A percentile compares a stretch with the other conserved stretches of the same genome.
phyloP scores from a whole-genome alignment of 2,329 filamentous ascomycete species.

The Phyllosticta ampelicida region DNA sequence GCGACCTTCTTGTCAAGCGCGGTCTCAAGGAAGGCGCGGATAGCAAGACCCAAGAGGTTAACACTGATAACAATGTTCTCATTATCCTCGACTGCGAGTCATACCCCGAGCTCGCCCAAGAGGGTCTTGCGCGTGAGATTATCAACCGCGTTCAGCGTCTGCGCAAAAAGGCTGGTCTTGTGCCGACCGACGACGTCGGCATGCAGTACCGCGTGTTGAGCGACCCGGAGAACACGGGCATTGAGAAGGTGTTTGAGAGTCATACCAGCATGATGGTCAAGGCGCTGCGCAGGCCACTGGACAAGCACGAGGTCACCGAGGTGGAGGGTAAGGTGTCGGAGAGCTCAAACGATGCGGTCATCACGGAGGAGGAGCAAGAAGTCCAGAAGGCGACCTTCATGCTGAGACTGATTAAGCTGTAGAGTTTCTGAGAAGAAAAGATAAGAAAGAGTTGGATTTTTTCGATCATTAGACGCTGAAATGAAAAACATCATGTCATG shows the following conservation, averaged over 20 bases:
- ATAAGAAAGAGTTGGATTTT: not conserved
- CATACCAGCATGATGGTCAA: slow-evolving; percentile 64
- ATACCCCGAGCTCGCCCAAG: slow-evolving; percentile 75
- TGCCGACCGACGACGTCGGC: slow-evolving; percentile 85
- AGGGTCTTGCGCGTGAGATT: slow-evolving; percentile 83
- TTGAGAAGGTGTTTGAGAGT: slow-evolving; percentile 57
- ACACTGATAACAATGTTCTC: slow-evolving; percentile 81
- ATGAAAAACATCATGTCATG: not conserved
- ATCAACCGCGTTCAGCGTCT: slow-evolving; percentile 87
- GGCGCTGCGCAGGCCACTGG: slow-evolving; percentile 64
- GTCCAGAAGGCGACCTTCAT: slow-evolving; percentile 73
- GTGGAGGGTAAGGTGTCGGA: slow-evolving; percentile 47
- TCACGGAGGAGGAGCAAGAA: slow-evolving; percentile 75
- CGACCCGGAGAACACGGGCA: slow-evolving; percentile 66
- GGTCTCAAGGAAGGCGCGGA: slow-evolving; percentile 62
- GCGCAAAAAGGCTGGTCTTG: slow-evolving; percentile 84
- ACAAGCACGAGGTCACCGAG: slow-evolving; percentile 53
- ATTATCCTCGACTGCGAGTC: slow-evolving; percentile 77
- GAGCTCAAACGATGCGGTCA: slow-evolving; percentile 46
- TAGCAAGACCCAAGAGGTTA: slow-evolving; percentile 69
- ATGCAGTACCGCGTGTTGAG: slow-evolving; percentile 82
- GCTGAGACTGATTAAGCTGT: slow-evolving; percentile 61
- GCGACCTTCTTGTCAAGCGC: slow-evolving; percentile 73
- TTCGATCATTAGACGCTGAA: not conserved
- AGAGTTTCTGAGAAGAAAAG: not conserved